These are phyloP conservation scores for Euphrasia confusa DNA, from an alignment of 257 asterid species.

Conservation along the genomic window DNA sequence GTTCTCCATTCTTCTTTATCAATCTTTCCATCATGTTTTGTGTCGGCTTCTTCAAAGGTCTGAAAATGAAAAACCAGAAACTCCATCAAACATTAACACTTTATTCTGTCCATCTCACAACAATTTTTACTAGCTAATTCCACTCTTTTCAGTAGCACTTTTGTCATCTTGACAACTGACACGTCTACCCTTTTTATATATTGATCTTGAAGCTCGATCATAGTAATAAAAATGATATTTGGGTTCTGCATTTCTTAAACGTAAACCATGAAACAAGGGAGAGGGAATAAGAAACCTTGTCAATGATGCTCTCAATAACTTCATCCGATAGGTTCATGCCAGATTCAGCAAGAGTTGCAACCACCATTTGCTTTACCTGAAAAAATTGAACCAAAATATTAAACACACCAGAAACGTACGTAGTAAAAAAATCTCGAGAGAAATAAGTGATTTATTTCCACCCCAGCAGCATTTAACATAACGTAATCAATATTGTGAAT, in stretches of 20 bases:
- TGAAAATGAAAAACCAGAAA: constrained; percentile 30
- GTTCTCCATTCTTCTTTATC: constrained; percentile 96
- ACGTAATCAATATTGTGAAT: constrained; percentile 1
- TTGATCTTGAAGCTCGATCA: not conserved
- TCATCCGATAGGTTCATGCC: constrained; percentile 98
- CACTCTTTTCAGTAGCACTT: not conserved
- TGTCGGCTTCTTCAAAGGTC: constrained; percentile 97
- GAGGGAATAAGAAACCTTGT: constrained; percentile 52
- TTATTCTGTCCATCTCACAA: not conserved
- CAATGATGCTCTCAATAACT: constrained; percentile 92
- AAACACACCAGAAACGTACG: constrained; percentile 5
- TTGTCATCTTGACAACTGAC: not conserved
- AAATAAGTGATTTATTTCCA: not conserved
- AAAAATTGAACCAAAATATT: constrained; percentile 12
- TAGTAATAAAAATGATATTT: not conserved
- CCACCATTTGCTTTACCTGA: constrained; percentile 99
- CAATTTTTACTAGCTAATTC: not conserved
- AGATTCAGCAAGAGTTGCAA: constrained; percentile 95
- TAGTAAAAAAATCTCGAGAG: not conserved
- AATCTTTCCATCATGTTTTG: constrained; percentile 90
- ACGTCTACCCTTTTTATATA: not conserved
- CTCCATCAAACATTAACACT: not conserved
- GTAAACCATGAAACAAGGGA: not conserved
- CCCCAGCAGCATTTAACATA: constrained; percentile 6
- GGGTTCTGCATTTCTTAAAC: not conserved